Base-by-base conservation (phyloP, 106 monocot genomes). In the Ottelia alismoides region DNA sequence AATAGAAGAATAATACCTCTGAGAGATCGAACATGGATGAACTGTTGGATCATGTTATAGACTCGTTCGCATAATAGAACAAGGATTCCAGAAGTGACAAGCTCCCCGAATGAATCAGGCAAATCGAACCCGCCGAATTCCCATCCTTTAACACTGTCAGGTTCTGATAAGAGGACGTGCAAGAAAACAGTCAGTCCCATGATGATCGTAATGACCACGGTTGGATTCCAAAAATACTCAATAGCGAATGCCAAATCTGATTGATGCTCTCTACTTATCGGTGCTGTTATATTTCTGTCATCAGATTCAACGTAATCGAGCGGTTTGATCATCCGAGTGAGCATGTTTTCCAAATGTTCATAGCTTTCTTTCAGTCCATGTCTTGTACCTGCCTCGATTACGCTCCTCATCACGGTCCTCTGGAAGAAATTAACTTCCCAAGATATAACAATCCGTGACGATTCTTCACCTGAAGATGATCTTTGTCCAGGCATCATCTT, bases 41-140 rank as follows among this genome's bases (percentile, higher is more conserved):
- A 87, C 58, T 57, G 87, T 57, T 66, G 55, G 16, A 87, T 63
- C 87, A 87, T 78, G 61, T 52, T 53, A 19, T 63, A 60, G 27
- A 75, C 75, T 24, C 55, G 74, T 53, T 63, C 53, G 6, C 69
- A 65, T 65, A 57, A 78, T 52, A 84, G 71, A 62, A 84, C 30
- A 29, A 89, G 56, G 40, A 80, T 63, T 4, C 67, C 80, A 55
- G 64, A 51, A 27, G 55, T 62, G 20, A 89, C 54, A 43, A 89
- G 67, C 59, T 89, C 84, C 21, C 74, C 66, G 29, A 84, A 62
- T 11, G 77, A 52, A 27, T 89, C 84, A 1, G 89, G 89, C 62
- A 89, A 59, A 71, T 89, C 89, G 20, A 89, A 58, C 46, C 84
- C 77, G 45, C 25, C 6, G 21, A 89, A 84, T 56, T 89, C 84